These are phyloP conservation scores for Torulaspora franciscae DNA, from an alignment of 805 yeast species.

Conservation along the genomic window DNA sequence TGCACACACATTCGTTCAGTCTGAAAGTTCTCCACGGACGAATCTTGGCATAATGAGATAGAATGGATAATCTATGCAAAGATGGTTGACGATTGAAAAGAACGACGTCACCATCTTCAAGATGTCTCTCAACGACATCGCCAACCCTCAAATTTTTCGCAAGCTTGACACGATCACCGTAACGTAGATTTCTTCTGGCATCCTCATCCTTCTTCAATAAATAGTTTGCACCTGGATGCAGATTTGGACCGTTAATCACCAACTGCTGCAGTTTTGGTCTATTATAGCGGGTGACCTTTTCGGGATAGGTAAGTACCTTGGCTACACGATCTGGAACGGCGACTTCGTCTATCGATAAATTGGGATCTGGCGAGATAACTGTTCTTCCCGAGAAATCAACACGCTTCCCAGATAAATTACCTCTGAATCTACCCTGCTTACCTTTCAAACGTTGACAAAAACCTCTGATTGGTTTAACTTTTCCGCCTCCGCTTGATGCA, in stretches of 20 bases:
- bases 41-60: slow-evolving; percentile 92
- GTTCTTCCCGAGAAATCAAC: slow-evolving; percentile 98
- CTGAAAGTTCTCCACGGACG: slow-evolving; percentile 98
- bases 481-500: slow-evolving; percentile 45
- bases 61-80: slow-evolving; percentile 85
- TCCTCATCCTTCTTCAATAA: slow-evolving; percentile 75
- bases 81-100: slow-evolving; percentile 97
- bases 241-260: slow-evolving; percentile 76
- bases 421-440: slow-evolving; percentile 98
- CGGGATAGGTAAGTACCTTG: slow-evolving; percentile 92
- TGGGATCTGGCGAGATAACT: slow-evolving; percentile 98
- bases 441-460: slow-evolving; percentile 97
- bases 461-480: slow-evolving; percentile 79
- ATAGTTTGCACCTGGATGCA: slow-evolving; percentile 96
- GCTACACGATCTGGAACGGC: slow-evolving; percentile 98
- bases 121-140: slow-evolving; percentile 92
- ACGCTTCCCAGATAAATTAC: slow-evolving; percentile 95
- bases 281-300: slow-evolving; percentile 85
- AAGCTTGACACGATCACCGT: slow-evolving; percentile 74
- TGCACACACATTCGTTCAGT: slow-evolving; percentile 96
- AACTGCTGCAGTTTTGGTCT: slow-evolving; percentile 67
- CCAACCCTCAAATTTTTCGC: slow-evolving; percentile 79
- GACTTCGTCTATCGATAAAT: slow-evolving; percentile 88
- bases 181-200: slow-evolving; percentile 81
- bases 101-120: slow-evolving; percentile 95